phyloP scores from a whole-genome alignment of 2,329 filamentous ascomycete species.

The Diaporthe nobilis region DNA sequence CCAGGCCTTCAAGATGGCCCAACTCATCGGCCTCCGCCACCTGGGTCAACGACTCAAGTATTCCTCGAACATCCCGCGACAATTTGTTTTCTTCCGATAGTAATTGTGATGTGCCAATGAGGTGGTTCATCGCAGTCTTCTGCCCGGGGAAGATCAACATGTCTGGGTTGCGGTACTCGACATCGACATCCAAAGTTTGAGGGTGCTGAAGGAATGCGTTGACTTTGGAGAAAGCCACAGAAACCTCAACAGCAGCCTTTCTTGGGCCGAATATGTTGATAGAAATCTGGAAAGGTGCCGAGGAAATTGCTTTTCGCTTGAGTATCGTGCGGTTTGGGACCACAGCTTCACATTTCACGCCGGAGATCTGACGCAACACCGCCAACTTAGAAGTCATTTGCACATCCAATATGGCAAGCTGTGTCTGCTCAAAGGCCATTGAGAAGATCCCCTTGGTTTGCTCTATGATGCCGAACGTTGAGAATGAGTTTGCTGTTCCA shows the following conservation, averaged over 20 bases:
- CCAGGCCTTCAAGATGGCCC: neutral
- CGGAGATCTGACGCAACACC: neutral
- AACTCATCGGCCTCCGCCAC: neutral
- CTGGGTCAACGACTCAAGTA: neutral
- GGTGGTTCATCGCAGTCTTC: neutral
- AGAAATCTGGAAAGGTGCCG: neutral
- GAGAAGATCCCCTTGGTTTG: neutral
- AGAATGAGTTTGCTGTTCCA: neutral
- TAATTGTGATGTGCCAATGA: neutral
- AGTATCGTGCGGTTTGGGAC: neutral
- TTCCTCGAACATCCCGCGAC: neutral
- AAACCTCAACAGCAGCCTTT: neutral
- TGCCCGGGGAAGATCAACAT: neutral
- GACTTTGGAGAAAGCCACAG: neutral
- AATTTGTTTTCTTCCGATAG: neutral
- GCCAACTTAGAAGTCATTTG: neutral
- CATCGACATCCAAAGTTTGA: neutral
- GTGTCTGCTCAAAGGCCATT: neutral
- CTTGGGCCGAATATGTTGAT: conserved; percentile 10
- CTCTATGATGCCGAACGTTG: neutral
- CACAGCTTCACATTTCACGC: neutral
- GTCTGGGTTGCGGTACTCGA: conserved; percentile 19
- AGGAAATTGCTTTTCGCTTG: neutral
- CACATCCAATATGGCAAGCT: neutral
- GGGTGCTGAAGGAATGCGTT: conserved; percentile 8